These are phyloP conservation scores for Taphrina deformans DNA, from an alignment of 1,139 yeast species.

Conservation along the genomic window DNA sequence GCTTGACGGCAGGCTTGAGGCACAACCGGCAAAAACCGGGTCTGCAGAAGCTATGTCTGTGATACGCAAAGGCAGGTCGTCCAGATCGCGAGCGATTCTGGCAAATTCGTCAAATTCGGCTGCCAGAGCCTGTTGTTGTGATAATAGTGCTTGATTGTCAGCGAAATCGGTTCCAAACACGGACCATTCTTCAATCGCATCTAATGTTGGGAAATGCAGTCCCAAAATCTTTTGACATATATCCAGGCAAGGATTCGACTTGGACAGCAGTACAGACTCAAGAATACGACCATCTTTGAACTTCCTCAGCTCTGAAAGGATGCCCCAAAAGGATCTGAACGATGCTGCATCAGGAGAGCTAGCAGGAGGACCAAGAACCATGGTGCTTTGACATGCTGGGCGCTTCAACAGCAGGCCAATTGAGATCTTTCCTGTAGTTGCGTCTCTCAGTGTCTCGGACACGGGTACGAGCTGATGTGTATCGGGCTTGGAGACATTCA, in stretches of 20 bases:
- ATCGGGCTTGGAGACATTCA: slow-evolving; percentile 53
- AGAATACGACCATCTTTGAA: slow-evolving; percentile 82
- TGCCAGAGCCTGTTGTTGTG: slow-evolving; percentile 35
- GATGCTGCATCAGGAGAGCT: slow-evolving; percentile 58
- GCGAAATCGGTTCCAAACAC: slow-evolving; percentile 47
- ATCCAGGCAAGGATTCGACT: slow-evolving; percentile 3
- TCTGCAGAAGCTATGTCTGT: slow-evolving; percentile 55
- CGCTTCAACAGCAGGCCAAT: slow-evolving; percentile 74
- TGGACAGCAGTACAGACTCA: slow-evolving; percentile 82
- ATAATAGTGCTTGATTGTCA: slow-evolving; percentile 13
- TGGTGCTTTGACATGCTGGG: slow-evolving; percentile 56
- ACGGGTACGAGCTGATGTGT: slow-evolving; percentile 44
- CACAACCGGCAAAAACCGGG: slow-evolving; percentile 9
- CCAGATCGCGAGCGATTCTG: slow-evolving; percentile 57
- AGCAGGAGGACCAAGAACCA: slow-evolving; percentile 61
- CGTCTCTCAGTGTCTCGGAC: slow-evolving; percentile 40
- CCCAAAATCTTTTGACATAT: slow-evolving; percentile 49
- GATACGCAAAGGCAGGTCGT: slow-evolving; percentile 67
- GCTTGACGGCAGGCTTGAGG: background rate
- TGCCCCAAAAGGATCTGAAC: slow-evolving; percentile 89
- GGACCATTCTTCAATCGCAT: slow-evolving; percentile 62
- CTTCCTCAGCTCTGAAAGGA: slow-evolving; percentile 77
- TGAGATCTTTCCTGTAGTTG: slow-evolving; percentile 46
- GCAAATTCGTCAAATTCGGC: slow-evolving; percentile 58
- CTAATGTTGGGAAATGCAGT: slow-evolving; percentile 69